Evolutionary conservation across 495 filamentous ascomycete genomes (phyloP).

Genomic region (Aspergillus panamensis): DNA sequence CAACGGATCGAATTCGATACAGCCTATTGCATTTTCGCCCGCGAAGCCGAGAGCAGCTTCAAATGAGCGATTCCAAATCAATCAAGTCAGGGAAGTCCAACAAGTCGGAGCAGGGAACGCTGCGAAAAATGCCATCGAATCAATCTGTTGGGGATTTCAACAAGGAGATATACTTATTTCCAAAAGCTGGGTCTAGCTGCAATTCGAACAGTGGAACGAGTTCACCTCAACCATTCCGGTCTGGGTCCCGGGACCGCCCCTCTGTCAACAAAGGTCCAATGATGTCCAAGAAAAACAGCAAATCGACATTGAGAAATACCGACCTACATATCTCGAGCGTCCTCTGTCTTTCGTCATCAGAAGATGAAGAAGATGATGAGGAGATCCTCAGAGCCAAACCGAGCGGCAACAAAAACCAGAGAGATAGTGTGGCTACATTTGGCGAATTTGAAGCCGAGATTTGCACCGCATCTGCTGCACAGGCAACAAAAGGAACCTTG

Average conservation of each 20-base stretch:
- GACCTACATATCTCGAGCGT: conserved; percentile 53
- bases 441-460: conserved; percentile 41
- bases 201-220: conserved; percentile 7
- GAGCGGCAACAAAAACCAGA: conserved; percentile 15
- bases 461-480: conserved; percentile 40
- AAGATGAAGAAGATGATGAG: conserved; percentile 48
- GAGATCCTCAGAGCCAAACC: conserved; percentile 14
- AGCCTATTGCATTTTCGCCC: conserved; percentile 13
- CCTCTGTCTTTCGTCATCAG: conserved; percentile 55
- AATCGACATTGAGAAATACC: conserved; percentile 41
- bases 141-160: conserved; percentile 21
- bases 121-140: conserved; percentile 20
- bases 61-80: conserved; percentile 20
- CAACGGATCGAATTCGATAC: conserved; percentile 5
- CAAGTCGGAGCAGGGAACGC: conserved; percentile 14
- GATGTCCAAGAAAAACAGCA: conserved; percentile 42
- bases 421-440: conserved; percentile 41
- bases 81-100: conserved; percentile 12
- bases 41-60: conserved; percentile 29
- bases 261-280: conserved; percentile 15
- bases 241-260: conserved; percentile 16
- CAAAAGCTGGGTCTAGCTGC: conserved; percentile 9
- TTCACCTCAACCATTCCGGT: neutral
- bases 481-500: conserved; percentile 29
- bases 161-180: conserved; percentile 27